Base-by-base conservation (phyloP, 768 basidiomycete species). In the Phanerochaete sordida region DNA sequence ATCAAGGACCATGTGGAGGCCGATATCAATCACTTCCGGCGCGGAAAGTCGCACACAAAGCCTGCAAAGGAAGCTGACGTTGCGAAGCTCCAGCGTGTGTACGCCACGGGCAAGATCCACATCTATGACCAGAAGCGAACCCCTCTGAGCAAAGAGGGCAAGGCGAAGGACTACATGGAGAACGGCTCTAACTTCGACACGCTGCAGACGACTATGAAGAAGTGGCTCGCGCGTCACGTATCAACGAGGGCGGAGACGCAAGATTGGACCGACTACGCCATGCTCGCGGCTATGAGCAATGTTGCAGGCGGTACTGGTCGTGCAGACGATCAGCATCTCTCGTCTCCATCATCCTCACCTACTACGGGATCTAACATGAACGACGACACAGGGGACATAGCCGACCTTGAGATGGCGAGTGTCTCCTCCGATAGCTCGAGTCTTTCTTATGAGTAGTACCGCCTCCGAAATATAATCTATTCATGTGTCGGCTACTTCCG, bases 1-100 rank as follows among this genome's bases (percentile, higher is more conserved):
- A 5, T 61, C 45, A 56, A 56, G 30, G 59, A 56, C 24, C 55
- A 61, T 27, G 30, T 61, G 13, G 54, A 48, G n/a, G 45, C 37
- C 16, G 43, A 61, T 3, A 31, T 61, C 28, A 56, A 56, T 19
- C 54, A 56, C 39, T 56, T 56, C 44, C 26, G 23, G 5, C 54
- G 59, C 7, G 59, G 59, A n/a, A 56, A 56, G 26, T 5, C 54
- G 26, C 59, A 61, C 31, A 61, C 54, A 2, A 45, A 8, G 9
- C 59, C 54, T 5, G 27, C 16, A 11, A 26, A 15, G 13, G 54
- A 61, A 23, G 5, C 2, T 2, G 59, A 61, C 26, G 35, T 61
- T 13, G 23, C 7, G 8, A 3, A 5, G 5, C 43, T 61, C 13
- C 57, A 59, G 19, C 49, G 21, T 19, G 6, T 9, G 12, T 51